Base-by-base conservation (phyloP, 106 monocot species). In the Hemerocallis citrina region DNA sequence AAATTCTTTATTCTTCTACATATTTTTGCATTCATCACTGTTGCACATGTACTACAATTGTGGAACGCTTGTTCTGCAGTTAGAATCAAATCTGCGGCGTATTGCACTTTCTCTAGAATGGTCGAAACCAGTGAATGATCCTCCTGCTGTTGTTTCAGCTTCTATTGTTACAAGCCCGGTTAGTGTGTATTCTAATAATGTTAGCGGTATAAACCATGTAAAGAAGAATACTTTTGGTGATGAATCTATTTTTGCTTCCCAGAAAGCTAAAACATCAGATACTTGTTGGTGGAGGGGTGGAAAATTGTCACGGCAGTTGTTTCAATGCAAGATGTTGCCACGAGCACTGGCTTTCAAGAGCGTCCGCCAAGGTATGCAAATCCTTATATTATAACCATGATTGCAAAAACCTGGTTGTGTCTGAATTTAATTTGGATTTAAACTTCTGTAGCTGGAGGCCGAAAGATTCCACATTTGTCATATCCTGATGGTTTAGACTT, bases 281-380 rank as follows among this genome's bases (percentile, higher is more conserved):
- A 54, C 80, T 20, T 70, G 67, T 70, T 98, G 98, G 98, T 92
- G 98, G 92, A 88, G 98, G 63, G 98, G 98, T 62, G 92, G 98
- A 58, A 84, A 38, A 55, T 52, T 92, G 14, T 88, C 88, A 16
- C 92, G 92, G 23, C 81, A 88, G 55, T 28, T 88, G 17, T 92
- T 92, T 56, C 75, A 73, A 44, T 98, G 88, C 84, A 92, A 92
- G 56, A 74, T 66, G 64, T 71, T 98, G 61, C 98, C 98, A 55
- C 79, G 55, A 40, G 63, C 73, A 42, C 46, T 92, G 68, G 79
- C 68, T 44, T 75, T 45, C 16, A 98, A 92, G 55, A 63, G 76
- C 60, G 81, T 67, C 45, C 84, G 98, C 35, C 92, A 98, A 98
- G 98, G 98, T 98, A 23, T 34, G 64, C 22, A 64, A 61, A 61